Conservation (phyloP, 2,329 filamentous ascomycete species). For the Penicillium freii region DNA sequence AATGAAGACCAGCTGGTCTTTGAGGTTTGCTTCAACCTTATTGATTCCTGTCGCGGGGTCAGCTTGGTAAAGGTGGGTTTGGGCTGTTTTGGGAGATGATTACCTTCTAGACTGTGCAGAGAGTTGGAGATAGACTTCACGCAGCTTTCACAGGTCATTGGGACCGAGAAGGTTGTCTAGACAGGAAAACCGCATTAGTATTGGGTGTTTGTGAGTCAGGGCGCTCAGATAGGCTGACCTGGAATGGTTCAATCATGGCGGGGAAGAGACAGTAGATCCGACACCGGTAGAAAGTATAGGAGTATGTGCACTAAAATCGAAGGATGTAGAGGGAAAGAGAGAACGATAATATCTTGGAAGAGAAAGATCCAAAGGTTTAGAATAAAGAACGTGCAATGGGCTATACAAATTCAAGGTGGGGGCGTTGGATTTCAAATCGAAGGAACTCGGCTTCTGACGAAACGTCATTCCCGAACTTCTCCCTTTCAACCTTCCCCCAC, state of each 20-base stretch:
- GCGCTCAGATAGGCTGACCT: slow-evolving; percentile 34
- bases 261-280: slow-evolving; percentile 14
- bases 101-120: slow-evolving; percentile 69
- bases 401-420: slow-evolving; percentile 11
- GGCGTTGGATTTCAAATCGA: slow-evolving; percentile 35
- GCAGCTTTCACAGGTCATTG: slow-evolving; percentile 86
- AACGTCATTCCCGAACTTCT: slow-evolving; percentile 23
- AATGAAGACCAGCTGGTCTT: slow-evolving; percentile 78
- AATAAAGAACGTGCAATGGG: not conserved
- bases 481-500: not conserved
- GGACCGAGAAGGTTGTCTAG: slow-evolving; percentile 91
- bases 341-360: not conserved
- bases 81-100: not conserved
- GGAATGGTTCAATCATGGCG: slow-evolving; percentile 48
- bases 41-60: slow-evolving; percentile 61
- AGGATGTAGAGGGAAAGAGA: not conserved
- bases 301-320: not conserved
- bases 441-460: slow-evolving; percentile 29
- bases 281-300: not conserved
- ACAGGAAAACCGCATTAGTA: slow-evolving; percentile 16
- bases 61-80: not conserved
- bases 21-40: slow-evolving; percentile 77
- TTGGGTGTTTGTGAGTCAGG: not conserved
- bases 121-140: slow-evolving; percentile 81
- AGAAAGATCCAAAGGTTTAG: not conserved